phyloP scores from a whole-genome alignment of 768 basidiomycete species.

The Porpolomopsis calyptriformis region DNA sequence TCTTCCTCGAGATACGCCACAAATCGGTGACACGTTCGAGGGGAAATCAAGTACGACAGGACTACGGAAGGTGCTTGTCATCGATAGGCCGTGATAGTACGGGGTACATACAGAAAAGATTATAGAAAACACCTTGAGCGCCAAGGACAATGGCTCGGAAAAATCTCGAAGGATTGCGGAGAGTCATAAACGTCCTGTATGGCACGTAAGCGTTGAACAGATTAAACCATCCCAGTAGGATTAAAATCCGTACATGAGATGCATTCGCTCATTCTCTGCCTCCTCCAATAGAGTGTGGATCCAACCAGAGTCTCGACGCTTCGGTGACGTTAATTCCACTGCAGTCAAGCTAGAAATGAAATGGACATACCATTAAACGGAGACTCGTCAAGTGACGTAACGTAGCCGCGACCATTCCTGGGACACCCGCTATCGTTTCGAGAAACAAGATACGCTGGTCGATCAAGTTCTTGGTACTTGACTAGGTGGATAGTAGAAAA shows the following conservation, averaged over 20 bases:
- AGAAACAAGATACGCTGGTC: slow-evolving; percentile 47
- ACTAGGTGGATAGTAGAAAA: not conserved
- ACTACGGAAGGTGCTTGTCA: slow-evolving; percentile 30
- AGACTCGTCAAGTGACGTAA: slow-evolving; percentile 83
- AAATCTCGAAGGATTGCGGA: slow-evolving; percentile 67
- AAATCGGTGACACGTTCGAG: slow-evolving; percentile 76
- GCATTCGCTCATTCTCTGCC: slow-evolving; percentile 97
- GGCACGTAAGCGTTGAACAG: slow-evolving; percentile 10
- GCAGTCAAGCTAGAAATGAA: not conserved
- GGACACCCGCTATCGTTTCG: slow-evolving; percentile 89
- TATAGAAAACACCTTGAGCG: slow-evolving; percentile 88
- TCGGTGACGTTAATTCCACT: slow-evolving; percentile 3
- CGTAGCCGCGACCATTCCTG: slow-evolving; percentile 89
- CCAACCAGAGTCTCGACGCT: slow-evolving; percentile 59
- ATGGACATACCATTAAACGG: slow-evolving; percentile 73
- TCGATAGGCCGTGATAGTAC: not conserved
- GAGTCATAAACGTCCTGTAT: slow-evolving; percentile 86
- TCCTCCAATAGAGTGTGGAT: slow-evolving; percentile 90
- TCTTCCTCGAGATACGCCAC: slow-evolving; percentile 93
- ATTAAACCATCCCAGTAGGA: slow-evolving; percentile 3
- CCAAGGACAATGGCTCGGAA: slow-evolving; percentile 79
- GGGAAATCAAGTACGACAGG: slow-evolving; percentile 68
- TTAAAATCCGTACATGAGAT: slow-evolving; percentile 57
- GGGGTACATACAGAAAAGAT: slow-evolving; percentile 62
- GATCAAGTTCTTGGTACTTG: slow-evolving; percentile 2